phyloP scores from a whole-genome alignment of 441 rosid species.

The Brassica balearica region DNA sequence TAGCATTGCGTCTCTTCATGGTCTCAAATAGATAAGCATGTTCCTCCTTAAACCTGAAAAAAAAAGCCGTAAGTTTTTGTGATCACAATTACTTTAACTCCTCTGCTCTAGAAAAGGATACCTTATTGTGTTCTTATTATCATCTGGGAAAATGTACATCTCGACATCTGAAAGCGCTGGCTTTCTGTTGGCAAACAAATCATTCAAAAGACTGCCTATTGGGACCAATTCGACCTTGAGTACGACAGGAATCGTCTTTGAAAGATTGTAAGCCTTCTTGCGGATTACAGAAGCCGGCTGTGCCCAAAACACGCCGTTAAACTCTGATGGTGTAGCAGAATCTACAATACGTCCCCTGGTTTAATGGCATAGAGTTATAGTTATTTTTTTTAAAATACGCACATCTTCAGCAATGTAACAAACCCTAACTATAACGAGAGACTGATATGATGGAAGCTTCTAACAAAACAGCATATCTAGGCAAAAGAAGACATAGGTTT shows the following conservation, averaged over 20 bases:
- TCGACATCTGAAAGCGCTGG: conserved; percentile 61
- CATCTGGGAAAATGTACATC: conserved; percentile 61
- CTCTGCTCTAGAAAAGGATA: conserved; percentile 25
- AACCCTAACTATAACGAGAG: not conserved
- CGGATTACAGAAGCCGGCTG: conserved; percentile 52
- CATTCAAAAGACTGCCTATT: conserved; percentile 39
- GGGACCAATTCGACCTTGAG: conserved; percentile 63
- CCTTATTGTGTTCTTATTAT: conserved; percentile 51
- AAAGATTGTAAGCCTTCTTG: conserved; percentile 54
- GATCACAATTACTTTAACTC: conserved; percentile 11
- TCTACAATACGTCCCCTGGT: conserved; percentile 65
- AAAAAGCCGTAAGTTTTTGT: conserved; percentile 8
- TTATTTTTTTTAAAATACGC: not conserved
- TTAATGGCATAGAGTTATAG: conserved; percentile 27
- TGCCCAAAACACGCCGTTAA: conserved; percentile 59
- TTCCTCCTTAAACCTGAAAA: conserved; percentile 49
- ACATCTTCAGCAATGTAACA: conserved; percentile 31
- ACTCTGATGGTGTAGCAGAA: conserved; percentile 42
- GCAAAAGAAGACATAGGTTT: conserved; percentile 13
- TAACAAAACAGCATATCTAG: not conserved
- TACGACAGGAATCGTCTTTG: conserved; percentile 49
- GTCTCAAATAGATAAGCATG: conserved; percentile 44
- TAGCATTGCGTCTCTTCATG: conserved; percentile 53
- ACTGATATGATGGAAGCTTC: not conserved
- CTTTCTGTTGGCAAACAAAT: conserved; percentile 48